A percentile compares a stretch with the other conserved stretches of the same genome.
phyloP scores from a whole-genome alignment of 805 yeast genomes.

The Nakazawaea siamensis region DNA sequence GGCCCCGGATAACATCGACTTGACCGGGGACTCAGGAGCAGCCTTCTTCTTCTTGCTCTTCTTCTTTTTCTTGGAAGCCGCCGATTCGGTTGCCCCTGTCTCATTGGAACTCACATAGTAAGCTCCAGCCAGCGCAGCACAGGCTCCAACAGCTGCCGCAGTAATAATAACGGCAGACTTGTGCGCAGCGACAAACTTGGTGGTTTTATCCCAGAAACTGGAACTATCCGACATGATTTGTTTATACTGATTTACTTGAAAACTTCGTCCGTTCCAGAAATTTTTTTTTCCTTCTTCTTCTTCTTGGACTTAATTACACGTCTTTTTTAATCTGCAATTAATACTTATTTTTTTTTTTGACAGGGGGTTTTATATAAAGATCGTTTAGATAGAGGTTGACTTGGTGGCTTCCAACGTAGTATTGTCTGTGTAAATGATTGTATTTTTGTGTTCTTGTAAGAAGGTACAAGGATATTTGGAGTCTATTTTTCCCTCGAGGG shows the following conservation, averaged over 20 bases:
- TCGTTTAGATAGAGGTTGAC: no score
- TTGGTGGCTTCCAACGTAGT: slow-evolving; percentile 33
- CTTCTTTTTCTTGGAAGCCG: slow-evolving; percentile 32
- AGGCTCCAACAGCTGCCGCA: slow-evolving; percentile 41
- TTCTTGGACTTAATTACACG: no score
- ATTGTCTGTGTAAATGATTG: slow-evolving; percentile 36
- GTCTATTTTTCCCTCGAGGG: slow-evolving; percentile 32
- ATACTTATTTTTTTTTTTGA: no score
- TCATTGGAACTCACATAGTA: slow-evolving; percentile 32
- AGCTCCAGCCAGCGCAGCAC: slow-evolving; percentile 40
- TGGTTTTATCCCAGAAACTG: slow-evolving; percentile 11
- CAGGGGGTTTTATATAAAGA: no score
- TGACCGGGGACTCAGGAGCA: not conserved
- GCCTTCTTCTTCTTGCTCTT: slow-evolving; percentile 14
- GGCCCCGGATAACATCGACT: slow-evolving; percentile 17
- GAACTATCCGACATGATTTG: slow-evolving; percentile 7
- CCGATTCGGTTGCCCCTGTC: slow-evolving; percentile 6
- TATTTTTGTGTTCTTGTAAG: slow-evolving; percentile 38
- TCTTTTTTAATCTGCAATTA: no score
- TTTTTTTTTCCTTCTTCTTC: not conserved
- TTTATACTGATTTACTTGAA: not conserved
- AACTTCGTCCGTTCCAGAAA: slow-evolving; percentile 1
- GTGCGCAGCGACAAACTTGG: slow-evolving; percentile 38
- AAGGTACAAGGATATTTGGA: slow-evolving; percentile 40
- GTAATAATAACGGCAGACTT: slow-evolving; percentile 41